A percentile compares a stretch with the other conserved stretches of the same genome.
These are phyloP conservation scores for Colletotrichum orbiculare DNA, from an alignment of 2,329 filamentous ascomycete species.

Conservation along the genomic window DNA sequence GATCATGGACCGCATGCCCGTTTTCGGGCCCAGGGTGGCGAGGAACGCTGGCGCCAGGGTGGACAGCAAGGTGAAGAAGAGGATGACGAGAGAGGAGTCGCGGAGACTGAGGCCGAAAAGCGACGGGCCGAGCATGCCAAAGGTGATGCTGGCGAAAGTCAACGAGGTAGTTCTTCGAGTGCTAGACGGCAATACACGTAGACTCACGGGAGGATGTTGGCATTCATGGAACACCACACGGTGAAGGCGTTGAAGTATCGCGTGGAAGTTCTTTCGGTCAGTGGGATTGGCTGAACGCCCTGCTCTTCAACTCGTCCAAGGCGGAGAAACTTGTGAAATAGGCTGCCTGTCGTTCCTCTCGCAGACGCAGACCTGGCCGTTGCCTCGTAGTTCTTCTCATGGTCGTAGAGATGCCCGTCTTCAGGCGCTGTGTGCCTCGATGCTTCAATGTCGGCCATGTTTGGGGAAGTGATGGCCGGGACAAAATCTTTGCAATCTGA, in stretches of 20 bases:
- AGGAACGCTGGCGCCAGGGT: slow-evolving; percentile 66
- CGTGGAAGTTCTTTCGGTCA: slow-evolving; percentile 53
- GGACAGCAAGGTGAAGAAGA: slow-evolving; percentile 71
- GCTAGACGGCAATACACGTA: slow-evolving; percentile 18
- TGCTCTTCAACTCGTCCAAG: slow-evolving; percentile 53
- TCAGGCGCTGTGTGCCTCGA: background rate
- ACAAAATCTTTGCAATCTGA: no score
- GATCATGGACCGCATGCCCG: slow-evolving; percentile 74
- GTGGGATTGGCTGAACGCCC: slow-evolving; percentile 56
- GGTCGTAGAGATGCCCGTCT: background rate
- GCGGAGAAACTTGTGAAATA: slow-evolving; percentile 14
- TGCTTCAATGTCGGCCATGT: slow-evolving; percentile 22
- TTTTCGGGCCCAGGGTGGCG: slow-evolving; percentile 68
- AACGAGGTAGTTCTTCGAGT: background rate
- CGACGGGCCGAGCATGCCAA: slow-evolving; percentile 71
- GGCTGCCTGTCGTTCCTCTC: background rate
- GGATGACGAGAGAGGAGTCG: slow-evolving; percentile 67
- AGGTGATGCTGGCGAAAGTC: slow-evolving; percentile 60
- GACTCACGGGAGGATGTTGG: slow-evolving; percentile 56
- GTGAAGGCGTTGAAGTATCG: slow-evolving; percentile 59
- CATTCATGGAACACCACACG: slow-evolving; percentile 60
- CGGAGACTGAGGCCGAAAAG: slow-evolving; percentile 66
- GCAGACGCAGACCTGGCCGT: background rate
- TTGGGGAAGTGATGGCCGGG: no score
- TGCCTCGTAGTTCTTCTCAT: background rate